Evolutionary conservation across 1,139 yeast genomes (phyloP), one percentile per base, ranked within the genome.

Genomic region (Hansenula sp.): DNA sequence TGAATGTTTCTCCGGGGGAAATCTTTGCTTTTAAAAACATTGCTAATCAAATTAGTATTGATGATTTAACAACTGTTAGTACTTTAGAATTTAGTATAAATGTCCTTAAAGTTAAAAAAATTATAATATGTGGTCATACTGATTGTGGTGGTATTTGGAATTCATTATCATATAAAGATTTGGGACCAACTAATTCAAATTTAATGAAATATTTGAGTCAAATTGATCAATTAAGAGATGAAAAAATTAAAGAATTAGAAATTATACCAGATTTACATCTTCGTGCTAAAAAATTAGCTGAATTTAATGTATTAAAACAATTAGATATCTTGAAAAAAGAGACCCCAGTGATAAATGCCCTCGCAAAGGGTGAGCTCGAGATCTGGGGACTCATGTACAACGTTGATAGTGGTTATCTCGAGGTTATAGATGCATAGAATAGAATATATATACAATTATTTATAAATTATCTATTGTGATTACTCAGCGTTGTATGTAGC

Each of bases 61-160:
- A 79, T 47, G 97, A 92, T 60, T 68, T 85, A 38, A 78, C 90
- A 38, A 74, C 85, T 26, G 82, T 81, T 60, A 86, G 96, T 2
- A 92, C 89, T 3, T 71, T 92, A 34, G 97, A 92, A 61, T 88
- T 89, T 56, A 96, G 97, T 3, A 79, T 92, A 47, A 92, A 88
- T 55, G 90, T 84, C 17, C 71, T 92, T 48, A 83, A 86, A 58
- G 95, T 94, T 29, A 75, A 73, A 51, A 88, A 86, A 57, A 80
- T 92, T 44, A 75, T 92, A 43, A 87, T 92, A 10, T 89, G 97
- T 64, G 98, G 98, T n/a, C 98, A 92, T 67, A 86, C 95, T 28
- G 96, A 89, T 64, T 92, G 98, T 69, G 97, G 97, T 38, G 98
- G 97, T 26, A 79, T 89, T 44, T 83, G 90, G 82, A 92, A 96